Evolutionary conservation across 345 rosid species (phyloP), one percentile per base, ranked within the genome.

Genomic region (Salix exigua): DNA sequence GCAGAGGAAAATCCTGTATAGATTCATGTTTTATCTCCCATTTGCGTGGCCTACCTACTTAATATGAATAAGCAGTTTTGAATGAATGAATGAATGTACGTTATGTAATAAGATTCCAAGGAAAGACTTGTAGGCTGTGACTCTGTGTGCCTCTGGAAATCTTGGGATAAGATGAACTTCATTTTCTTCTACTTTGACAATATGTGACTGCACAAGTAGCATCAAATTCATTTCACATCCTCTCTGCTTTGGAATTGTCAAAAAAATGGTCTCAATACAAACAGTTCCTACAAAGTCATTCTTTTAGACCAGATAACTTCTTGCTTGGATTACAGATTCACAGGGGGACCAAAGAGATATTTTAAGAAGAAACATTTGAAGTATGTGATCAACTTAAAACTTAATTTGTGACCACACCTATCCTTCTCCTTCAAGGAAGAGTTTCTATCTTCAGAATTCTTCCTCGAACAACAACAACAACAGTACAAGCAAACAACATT

Each of bases 61-160:
- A 14, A 10, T 60, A 67, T 68, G 72, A 88, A 88, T 86, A 85
- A 86, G 85, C 75, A 81, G 84, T 78, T 85, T 80, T 83, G 74
- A 70, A 26, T 66, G 40, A 60, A 66, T 62, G 66, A 64, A 25
- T 30, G 26, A 64, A 70, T 75, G 73, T 42, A 23, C 78, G 75
- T 73, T 61, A 70, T 73, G 62, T 35, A 23, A 26, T 44, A 31
- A n/a, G 28, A 17, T 50, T 75, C 61, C 25, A 38, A 72, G 53
- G 28, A 60, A 75, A 77, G 71, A 80, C 78, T 31, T 76, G 4
- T 25, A 66, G 63, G 48, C 67, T 73, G n/a, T 67, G 63, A 44
- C 30, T 69, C 76, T 25, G 23, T 8, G 23, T 16, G 18, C 4
- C n/a, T 6, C 21, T 17, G 71, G 53, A 65, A 71, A 23, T 69